Base-by-base conservation (phyloP, 345 rosid species). In the Eucalyptus pumila region DNA sequence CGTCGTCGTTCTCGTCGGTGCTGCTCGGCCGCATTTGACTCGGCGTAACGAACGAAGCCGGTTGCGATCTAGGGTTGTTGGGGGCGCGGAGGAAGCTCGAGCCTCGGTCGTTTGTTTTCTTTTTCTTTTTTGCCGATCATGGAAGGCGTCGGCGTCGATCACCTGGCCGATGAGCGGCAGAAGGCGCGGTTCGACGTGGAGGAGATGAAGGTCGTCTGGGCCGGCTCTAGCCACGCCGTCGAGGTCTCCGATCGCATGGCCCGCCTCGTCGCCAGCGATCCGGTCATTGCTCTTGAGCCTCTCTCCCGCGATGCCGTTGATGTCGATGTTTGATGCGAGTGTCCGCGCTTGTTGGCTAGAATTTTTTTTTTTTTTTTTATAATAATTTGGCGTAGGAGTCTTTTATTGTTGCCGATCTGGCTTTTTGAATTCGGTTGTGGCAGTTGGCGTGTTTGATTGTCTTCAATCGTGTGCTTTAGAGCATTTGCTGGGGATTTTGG, bases 121-220 rank as follows among this genome's bases (percentile, higher is more conserved):
- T 19, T 8, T 21, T 3, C 3, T 4, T 11, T 19, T 37, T 37
- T 8, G 5, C 26, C 15, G 85, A 76, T 76, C 85, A 76, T 76
- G 85, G 85, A 76, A 50, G 89, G 69, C 32, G 69, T 58, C 45
- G 91, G 88, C 76, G 92, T 94, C 21, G 99, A 97, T 92, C 91
- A 94, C 88, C 92, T 94, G 44, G 96, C 94, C 32, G 92, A 89
- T 19, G 99, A 98, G 95, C 94, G 99, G 92, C 94, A 81, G 93
- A 95, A 90, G 92, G 95, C 98, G 3, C 93, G 94, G 90, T 97
- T 98, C 91, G 97, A 96, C 58, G 97, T 98, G 65, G 97, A 96
- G 8, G 95, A 93, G 67, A 96, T 98, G 99, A 98, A 98, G 95
- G 90, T 98, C 95, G 96, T 94, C 86, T 98, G 99, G 99, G 99